Conservation (phyloP, 1,284 basidiomycete species). For the Tilletiopsis washingtonensis region DNA sequence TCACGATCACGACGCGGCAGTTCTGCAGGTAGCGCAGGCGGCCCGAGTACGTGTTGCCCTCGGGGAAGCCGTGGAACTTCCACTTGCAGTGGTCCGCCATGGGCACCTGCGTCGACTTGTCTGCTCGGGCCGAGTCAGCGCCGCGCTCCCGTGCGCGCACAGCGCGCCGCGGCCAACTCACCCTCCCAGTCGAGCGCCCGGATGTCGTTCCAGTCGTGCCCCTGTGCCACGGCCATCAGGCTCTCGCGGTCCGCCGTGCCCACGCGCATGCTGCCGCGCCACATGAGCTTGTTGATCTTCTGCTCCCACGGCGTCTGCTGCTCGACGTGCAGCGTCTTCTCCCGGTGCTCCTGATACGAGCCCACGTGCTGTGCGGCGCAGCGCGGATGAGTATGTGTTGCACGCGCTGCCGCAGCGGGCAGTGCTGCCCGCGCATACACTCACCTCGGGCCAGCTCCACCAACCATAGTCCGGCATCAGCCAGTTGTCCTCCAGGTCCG, state of each 20-base stretch:
- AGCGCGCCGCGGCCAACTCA: background rate
- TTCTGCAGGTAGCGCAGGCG: slow-evolving; percentile 38
- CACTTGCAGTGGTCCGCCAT: slow-evolving; percentile 42
- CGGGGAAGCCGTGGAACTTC: slow-evolving; percentile 42
- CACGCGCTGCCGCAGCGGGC: too few species aligned
- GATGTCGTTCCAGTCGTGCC: slow-evolving; percentile 34
- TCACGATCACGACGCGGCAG: slow-evolving; percentile 37
- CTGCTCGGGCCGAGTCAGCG: background rate
- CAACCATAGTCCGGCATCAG: slow-evolving; percentile 45
- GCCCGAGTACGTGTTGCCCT: slow-evolving; percentile 41
- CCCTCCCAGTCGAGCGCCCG: slow-evolving; percentile 23
- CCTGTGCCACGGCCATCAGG: slow-evolving; percentile 17
- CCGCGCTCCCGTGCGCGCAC: background rate
- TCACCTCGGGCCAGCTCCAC: slow-evolving; percentile 34
- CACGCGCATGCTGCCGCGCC: slow-evolving; percentile 35
- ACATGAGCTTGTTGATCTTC: slow-evolving; percentile 32
- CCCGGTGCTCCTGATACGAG: slow-evolving; percentile 29
- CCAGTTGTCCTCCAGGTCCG: slow-evolving; percentile 37
- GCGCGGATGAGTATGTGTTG: too few species aligned
- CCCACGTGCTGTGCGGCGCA: slow-evolving; percentile 20
- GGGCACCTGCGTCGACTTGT: slow-evolving; percentile 6
- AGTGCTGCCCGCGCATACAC: too few species aligned
- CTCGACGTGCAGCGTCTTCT: slow-evolving; percentile 22
- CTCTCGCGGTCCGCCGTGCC: slow-evolving; percentile 34
- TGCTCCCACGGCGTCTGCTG: slow-evolving; percentile 19